Evolutionary conservation across 495 filamentous ascomycete genomes (phyloP).

Genomic region (Beverwykella pulmonaria): DNA sequence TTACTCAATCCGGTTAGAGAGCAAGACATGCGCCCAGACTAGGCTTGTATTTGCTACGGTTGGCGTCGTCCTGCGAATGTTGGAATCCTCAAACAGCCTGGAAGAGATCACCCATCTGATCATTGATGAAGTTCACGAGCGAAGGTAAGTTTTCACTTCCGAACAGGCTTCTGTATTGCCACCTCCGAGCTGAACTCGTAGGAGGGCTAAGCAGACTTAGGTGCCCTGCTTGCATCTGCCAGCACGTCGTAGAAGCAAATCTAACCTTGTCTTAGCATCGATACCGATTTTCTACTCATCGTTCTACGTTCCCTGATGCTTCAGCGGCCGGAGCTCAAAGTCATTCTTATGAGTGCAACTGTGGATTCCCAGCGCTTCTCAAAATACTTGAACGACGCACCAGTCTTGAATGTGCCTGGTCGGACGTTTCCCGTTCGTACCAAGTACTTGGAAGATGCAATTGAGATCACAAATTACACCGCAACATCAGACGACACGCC

Average conservation of each 20-base stretch:
- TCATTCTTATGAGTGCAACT: constrained; percentile 95
- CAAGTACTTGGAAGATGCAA: constrained; percentile 86
- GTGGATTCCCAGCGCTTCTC: constrained; percentile 91
- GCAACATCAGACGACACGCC: constrained; percentile 2
- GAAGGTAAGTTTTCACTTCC: constrained; percentile 47
- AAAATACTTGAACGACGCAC: constrained; percentile 78
- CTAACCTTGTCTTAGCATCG: constrained; percentile 59
- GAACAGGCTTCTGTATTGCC: not conserved
- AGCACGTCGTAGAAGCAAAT: no score
- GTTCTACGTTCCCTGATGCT: constrained; percentile 79
- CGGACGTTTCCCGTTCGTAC: constrained; percentile 89
- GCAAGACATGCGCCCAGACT: constrained; percentile 77
- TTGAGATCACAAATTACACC: constrained; percentile 66
- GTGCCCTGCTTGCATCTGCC: no score
- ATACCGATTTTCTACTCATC: constrained; percentile 92
- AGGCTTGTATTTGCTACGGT: constrained; percentile 82
- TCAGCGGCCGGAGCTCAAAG: constrained; percentile 71
- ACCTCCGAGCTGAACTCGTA: no score
- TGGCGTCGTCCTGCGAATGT: constrained; percentile 95
- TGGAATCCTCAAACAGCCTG: constrained; percentile 83
- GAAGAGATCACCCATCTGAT: constrained; percentile 88
- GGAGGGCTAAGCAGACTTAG: no score
- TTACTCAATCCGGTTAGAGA: constrained; percentile 90
- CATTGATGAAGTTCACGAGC: constrained; percentile 93
- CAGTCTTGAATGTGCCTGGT: constrained; percentile 84